Evolutionary conservation across 805 yeast species (phyloP).

Genomic region (Debaryomyces prosopidis): DNA sequence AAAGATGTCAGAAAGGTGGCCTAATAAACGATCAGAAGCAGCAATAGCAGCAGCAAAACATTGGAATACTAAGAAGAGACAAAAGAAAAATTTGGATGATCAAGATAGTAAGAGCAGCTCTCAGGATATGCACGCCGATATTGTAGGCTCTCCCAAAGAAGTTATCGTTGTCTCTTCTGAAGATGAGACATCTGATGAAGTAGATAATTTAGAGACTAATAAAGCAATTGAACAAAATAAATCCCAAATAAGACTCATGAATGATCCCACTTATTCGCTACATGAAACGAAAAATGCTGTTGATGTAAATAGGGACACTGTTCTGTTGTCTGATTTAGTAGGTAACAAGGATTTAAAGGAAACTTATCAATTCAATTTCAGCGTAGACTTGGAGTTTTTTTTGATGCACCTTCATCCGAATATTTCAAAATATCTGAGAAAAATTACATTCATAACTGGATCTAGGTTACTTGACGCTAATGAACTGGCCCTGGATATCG

Average conservation of each 20-base stretch:
- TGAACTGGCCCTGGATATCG: constrained; percentile 9
- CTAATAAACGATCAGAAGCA: constrained; percentile 18
- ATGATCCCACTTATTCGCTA: constrained; percentile 23
- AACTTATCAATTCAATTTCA: constrained; percentile 51
- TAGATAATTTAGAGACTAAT: not conserved
- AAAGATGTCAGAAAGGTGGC: not conserved
- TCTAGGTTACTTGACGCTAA: constrained; percentile 13
- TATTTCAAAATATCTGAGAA: constrained; percentile 15
- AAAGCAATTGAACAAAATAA: not conserved
- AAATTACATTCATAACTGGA: constrained; percentile 33
- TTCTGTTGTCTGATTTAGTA: constrained; percentile 25
- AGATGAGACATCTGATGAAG: not conserved
- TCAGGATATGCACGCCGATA: constrained; percentile 1
- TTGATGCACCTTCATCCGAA: constrained; percentile 30
- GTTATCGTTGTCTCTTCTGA: not conserved
- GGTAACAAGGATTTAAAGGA: constrained; percentile 32
- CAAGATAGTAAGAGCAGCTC: not conserved
- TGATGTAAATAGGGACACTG: constrained; percentile 25
- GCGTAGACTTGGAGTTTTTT: constrained; percentile 42
- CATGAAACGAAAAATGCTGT: constrained; percentile 7
- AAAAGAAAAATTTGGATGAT: not conserved
- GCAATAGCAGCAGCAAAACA: constrained; percentile 23
- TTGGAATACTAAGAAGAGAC: constrained; percentile 18
- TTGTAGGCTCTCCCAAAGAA: not conserved
- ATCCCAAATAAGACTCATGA: constrained; percentile 25